Conservation (phyloP, 306 rosid genomes). For the Fragaria ananassa region DNA sequence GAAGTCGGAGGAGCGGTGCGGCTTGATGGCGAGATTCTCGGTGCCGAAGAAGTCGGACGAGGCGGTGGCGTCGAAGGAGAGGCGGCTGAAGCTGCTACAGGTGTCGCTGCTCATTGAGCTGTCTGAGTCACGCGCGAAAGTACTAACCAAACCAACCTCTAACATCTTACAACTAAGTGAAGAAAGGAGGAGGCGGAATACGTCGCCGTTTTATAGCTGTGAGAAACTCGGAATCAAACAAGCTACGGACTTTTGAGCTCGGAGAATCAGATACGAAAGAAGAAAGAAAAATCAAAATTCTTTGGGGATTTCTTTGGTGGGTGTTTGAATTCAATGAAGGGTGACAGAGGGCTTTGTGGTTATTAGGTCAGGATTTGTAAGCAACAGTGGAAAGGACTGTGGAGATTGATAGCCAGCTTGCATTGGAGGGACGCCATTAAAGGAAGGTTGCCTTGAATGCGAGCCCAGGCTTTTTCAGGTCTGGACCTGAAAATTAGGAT, state of each 20-base stretch:
- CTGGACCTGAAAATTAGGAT: conserved; percentile 40
- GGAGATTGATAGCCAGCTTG: background rate
- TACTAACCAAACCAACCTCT: conserved; percentile 27
- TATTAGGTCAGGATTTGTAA: conserved; percentile 2
- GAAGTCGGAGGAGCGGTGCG: conserved; percentile 90
- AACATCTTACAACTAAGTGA: conserved; percentile 40
- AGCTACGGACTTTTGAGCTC: background rate
- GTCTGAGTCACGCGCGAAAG: conserved; percentile 55
- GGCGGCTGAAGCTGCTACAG: conserved; percentile 90
- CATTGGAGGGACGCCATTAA: conserved; percentile 27
- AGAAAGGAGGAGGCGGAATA: background rate
- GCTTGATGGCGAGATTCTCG: conserved; percentile 52
- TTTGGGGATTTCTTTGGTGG: background rate
- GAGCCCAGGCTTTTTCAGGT: conserved; percentile 19
- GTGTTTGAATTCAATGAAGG: background rate
- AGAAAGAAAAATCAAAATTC: background rate
- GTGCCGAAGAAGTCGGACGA: conserved; percentile 21
- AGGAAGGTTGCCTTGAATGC: conserved; percentile 17
- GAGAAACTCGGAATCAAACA: background rate
- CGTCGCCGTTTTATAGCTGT: background rate
- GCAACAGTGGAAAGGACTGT: conserved; percentile 4
- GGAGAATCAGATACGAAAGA: conserved; percentile 10
- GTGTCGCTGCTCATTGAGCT: conserved; percentile 86
- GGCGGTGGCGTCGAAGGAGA: conserved; percentile 65
- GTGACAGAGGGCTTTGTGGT: background rate